These are phyloP conservation scores for Asterionellopsis glacialis DNA, from an alignment of 108 stramenopile species.

Conservation along the genomic window DNA sequence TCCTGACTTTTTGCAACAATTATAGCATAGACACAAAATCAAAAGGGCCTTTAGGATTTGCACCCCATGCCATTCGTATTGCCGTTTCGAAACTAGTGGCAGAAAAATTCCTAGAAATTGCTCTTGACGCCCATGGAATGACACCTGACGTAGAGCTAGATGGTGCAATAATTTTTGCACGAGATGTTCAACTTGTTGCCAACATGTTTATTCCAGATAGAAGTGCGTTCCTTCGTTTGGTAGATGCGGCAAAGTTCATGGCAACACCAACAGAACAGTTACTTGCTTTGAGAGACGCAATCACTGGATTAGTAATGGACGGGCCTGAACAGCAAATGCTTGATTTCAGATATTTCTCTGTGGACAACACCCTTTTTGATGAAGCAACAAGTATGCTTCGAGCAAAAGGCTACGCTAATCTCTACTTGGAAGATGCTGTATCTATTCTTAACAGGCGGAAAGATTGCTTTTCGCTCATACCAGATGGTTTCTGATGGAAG, in stretches of 20 bases:
- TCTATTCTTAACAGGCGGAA: conserved; percentile 67
- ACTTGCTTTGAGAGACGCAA: conserved; percentile 30
- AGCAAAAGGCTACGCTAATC: conserved; percentile 51
- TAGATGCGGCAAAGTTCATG: conserved; percentile 48
- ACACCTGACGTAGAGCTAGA: conserved; percentile 47
- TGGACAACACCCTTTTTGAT: conserved; percentile 51
- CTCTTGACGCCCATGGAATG: conserved; percentile 61
- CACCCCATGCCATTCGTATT: conserved; percentile 23
- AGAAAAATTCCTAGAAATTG: conserved; percentile 65
- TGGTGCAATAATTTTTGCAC: conserved; percentile 39
- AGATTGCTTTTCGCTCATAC: conserved; percentile 1
- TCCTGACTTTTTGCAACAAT: conserved; percentile 1
- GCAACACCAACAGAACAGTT: conserved; percentile 26
- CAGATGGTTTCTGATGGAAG: no score
- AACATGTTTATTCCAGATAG: conserved; percentile 23
- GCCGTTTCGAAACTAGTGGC: conserved; percentile 31
- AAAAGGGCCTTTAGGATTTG: conserved; percentile 5
- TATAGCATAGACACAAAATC: background rate
- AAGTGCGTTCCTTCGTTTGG: conserved; percentile 20
- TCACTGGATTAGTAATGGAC: conserved; percentile 39
- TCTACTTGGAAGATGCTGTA: conserved; percentile 60
- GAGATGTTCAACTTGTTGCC: conserved; percentile 20
- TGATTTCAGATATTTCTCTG: conserved; percentile 39
- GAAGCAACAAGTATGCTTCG: conserved; percentile 62
- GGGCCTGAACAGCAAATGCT: conserved; percentile 17